Percentiles rank a stretch among this genome's conserved stretches.
Conservation (phyloP, 495 filamentous ascomycete species). For the Bombardia bombarda region DNA sequence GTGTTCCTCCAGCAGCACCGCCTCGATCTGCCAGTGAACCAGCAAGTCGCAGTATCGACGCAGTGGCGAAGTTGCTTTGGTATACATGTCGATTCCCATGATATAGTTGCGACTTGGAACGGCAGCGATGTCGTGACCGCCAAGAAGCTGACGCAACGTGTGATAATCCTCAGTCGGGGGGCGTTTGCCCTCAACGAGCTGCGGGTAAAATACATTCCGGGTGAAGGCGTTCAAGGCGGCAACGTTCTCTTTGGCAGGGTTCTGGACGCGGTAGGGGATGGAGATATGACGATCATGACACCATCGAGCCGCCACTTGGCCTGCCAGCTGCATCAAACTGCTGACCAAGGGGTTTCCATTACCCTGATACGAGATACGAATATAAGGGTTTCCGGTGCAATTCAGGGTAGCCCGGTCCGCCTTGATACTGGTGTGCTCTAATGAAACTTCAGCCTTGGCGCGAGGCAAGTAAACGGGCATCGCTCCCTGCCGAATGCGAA, state of each 20-base stretch:
- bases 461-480: slow-evolving; percentile 26
- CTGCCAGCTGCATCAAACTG: slow-evolving; percentile 69
- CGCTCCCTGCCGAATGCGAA: slow-evolving; percentile 30
- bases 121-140: slow-evolving; percentile 41
- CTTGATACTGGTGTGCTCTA: slow-evolving; percentile 20
- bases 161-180: slow-evolving; percentile 53
- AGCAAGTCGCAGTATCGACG: slow-evolving; percentile 77
- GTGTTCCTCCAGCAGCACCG: slow-evolving; percentile 64
- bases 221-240: slow-evolving; percentile 38
- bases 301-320: slow-evolving; percentile 66
- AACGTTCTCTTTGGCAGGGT: slow-evolving; percentile 45
- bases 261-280: slow-evolving; percentile 63
- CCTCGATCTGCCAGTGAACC: slow-evolving; percentile 88
- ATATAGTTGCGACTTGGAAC: slow-evolving; percentile 46
- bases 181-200: slow-evolving; percentile 43
- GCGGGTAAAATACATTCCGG: slow-evolving; percentile 37
- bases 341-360: slow-evolving; percentile 25
- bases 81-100: slow-evolving; percentile 62
- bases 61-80: slow-evolving; percentile 78
- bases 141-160: slow-evolving; percentile 51
- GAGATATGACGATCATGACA: slow-evolving; percentile 69
- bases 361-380: slow-evolving; percentile 24
- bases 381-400: slow-evolving; percentile 31
- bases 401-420: too few species aligned
- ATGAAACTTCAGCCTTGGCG: slow-evolving; percentile 23